Evolutionary conservation across 2,329 filamentous ascomycete genomes (phyloP), one percentile per base, ranked within the genome.

Genomic region (Aureobasidium sp.): DNA sequence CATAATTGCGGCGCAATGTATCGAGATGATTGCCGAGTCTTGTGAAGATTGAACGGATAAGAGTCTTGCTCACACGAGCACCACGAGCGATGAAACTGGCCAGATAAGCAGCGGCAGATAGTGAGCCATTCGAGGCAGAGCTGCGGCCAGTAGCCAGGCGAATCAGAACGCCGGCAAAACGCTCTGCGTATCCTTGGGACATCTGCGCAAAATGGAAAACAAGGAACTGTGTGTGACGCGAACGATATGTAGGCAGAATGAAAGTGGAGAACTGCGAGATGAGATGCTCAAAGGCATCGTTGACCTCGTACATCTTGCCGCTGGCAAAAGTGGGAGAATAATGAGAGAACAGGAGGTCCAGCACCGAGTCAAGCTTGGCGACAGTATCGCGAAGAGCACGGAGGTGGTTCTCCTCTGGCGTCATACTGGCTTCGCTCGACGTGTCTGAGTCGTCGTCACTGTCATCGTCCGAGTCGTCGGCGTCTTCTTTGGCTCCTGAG

Each of bases 171-270:
- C 93, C 88, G 38, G 88, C 85, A 64, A 97, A 97, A 44, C 84
- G 80, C 63, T 93, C 88, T 55, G 88, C 85, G 42, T 95, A 80
- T 39, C 80, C 78, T 25, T 86, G 83, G 7, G 88, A 87, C 55
- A 80, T 80, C 68, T 98, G 91, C 14, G 88, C 87, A 66, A 95
- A 96, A 70, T 96, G 91, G 70, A 98, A 98, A 47, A 97, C 79
- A 42, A 98, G 80, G 62, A 97, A 98, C 64, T 98, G 93, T 0
- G 90, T 90, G 67, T 97, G 91, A 29, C 93, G 84, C 21, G 90
- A 95, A 60, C 89, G 88, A 66, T 93, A 90, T 12, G 90, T 94
- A 3, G 90, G 90, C 25, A 98, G 78, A 55, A 98, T 89, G 63
- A 90, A 88, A 65, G 81, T 86, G 56, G 85, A 81, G 64, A 98